These are phyloP conservation scores for Claviceps spartinae DNA, from an alignment of 2,329 filamentous ascomycete species.

Conservation along the genomic window DNA sequence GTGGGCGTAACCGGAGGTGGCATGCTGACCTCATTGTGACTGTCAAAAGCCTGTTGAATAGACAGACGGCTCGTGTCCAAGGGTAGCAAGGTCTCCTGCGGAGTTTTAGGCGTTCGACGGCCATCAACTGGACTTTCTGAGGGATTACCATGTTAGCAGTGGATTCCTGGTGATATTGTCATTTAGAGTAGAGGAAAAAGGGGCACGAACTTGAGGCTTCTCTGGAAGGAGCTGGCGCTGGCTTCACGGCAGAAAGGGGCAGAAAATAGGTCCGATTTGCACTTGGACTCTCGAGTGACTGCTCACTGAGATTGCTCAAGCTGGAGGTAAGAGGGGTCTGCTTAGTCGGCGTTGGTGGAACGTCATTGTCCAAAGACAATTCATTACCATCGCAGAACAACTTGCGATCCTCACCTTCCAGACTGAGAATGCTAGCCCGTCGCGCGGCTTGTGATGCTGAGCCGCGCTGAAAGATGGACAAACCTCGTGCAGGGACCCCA, in stretches of 20 bases:
- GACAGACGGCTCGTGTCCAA: constrained; percentile 73
- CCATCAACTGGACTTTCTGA: constrained; percentile 47
- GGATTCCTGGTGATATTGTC: constrained; percentile 11
- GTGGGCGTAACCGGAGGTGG: constrained; percentile 70
- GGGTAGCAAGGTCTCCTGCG: constrained; percentile 58
- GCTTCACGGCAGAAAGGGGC: constrained; percentile 27
- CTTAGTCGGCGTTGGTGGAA: constrained; percentile 93
- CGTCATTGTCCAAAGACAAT: constrained; percentile 36
- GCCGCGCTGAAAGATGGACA: constrained; percentile 53
- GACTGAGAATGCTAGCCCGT: constrained; percentile 61
- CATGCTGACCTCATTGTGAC: constrained; percentile 21
- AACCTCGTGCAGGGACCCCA: constrained; percentile 44
- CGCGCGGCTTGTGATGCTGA: constrained; percentile 30
- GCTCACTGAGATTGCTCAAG: constrained; percentile 23
- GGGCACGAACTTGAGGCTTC: constrained; percentile 33
- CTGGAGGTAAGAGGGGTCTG: constrained; percentile 34
- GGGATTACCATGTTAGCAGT: background rate
- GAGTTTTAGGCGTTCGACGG: constrained; percentile 60
- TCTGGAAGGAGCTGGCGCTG: constrained; percentile 15
- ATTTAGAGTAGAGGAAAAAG: background rate
- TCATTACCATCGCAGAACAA: constrained; percentile 21
- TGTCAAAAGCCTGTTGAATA: constrained; percentile 50
- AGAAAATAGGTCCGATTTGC: constrained; percentile 29
- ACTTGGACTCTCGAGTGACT: constrained; percentile 33
- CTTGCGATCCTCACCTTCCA: constrained; percentile 63